phyloP scores from a whole-genome alignment of 306 rosid genomes.

The Quercus engelmannii region DNA sequence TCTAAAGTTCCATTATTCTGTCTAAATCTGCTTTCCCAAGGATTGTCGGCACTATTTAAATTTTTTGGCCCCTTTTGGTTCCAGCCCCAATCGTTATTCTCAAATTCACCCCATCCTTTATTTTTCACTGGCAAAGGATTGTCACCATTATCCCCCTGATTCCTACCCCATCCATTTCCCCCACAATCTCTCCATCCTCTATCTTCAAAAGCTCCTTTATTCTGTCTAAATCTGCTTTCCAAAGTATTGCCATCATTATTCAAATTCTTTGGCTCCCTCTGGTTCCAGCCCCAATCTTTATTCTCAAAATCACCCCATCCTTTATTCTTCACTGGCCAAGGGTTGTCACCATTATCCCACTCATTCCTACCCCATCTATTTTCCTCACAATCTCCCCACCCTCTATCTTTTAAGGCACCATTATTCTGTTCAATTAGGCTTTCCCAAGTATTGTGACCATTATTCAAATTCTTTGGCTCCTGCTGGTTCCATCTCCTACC shows the following conservation, averaged over 20 bases:
- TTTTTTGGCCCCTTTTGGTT: conserved; percentile 26
- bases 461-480: too few species aligned
- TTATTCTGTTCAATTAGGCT: too few species aligned
- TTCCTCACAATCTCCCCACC: too few species aligned
- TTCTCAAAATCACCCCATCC: conserved; percentile 9
- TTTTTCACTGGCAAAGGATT: conserved; percentile 38
- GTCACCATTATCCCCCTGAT: neutral
- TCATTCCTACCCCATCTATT: too few species aligned
- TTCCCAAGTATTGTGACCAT: too few species aligned
- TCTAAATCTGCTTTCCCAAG: conserved; percentile 32
- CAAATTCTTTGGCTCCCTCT: conserved; percentile 22
- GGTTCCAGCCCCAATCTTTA: conserved; percentile 24
- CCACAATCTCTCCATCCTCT: conserved; percentile 36
- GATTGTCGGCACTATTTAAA: conserved; percentile 23
- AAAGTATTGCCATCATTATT: conserved; percentile 30
- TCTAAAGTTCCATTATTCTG: conserved; percentile 23
- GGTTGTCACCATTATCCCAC: neutral
- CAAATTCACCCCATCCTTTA: conserved; percentile 2
- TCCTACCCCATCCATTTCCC: conserved; percentile 33
- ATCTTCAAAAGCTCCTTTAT: conserved; percentile 27
- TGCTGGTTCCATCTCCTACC: too few species aligned
- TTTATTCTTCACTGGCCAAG: conserved; percentile 38
- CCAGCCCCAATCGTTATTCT: conserved; percentile 23
- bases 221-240: conserved; percentile 26
- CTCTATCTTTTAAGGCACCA: too few species aligned